Percentiles rank a stretch among this genome's conserved stretches.
phyloP scores from a whole-genome alignment of 2,329 filamentous ascomycete genomes.

The Trichoderma harzianum region DNA sequence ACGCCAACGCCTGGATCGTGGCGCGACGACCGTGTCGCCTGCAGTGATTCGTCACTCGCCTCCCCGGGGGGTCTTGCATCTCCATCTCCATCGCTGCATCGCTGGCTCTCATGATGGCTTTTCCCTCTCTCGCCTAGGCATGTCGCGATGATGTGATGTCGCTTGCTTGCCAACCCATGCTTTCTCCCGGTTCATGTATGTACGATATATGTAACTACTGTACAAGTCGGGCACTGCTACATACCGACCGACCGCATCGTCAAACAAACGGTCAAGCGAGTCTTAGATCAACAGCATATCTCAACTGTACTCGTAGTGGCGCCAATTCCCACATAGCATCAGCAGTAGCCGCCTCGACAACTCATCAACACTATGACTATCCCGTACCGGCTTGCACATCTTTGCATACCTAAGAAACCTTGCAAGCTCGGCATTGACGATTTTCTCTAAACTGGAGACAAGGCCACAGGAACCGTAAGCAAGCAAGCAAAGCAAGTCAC shows the following conservation, averaged over 20 bases:
- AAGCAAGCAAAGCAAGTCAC: conserved; percentile 13
- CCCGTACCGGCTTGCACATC: background rate
- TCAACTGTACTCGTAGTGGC: background rate
- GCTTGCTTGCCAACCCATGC: background rate
- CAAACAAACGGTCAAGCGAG: background rate
- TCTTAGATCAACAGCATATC: background rate
- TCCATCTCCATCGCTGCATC: background rate
- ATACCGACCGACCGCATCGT: background rate
- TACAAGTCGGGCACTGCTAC: background rate
- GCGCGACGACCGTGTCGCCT: background rate
- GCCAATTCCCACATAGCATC: background rate
- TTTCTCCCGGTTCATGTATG: background rate
- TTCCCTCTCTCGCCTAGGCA: background rate
- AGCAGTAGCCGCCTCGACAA: background rate
- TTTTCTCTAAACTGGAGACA: background rate
- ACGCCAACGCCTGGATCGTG: background rate
- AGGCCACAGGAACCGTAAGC: conserved; percentile 8
- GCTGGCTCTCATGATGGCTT: background rate
- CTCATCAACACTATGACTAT: background rate
- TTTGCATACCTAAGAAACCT: background rate
- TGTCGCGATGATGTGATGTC: conserved; percentile 13
- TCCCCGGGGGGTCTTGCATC: background rate
- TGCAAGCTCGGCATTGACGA: background rate
- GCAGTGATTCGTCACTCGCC: background rate
- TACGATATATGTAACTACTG: background rate